Base-by-base conservation (phyloP, 305 asterid species). In the Andrographis paniculata region DNA sequence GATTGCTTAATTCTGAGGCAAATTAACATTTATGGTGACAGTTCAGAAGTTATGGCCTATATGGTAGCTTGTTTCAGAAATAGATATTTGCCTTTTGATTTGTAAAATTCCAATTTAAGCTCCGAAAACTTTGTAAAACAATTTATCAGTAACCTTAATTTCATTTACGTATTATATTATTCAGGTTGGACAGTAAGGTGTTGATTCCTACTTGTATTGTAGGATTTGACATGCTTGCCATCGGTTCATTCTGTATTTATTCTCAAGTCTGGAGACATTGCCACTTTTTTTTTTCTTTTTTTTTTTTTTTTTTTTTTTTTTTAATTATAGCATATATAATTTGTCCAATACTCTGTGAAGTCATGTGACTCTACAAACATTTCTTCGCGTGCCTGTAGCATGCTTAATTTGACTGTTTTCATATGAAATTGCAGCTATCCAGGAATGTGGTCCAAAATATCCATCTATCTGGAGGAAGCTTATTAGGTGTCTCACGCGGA, bases 401-500 rank as follows among this genome's bases (percentile, higher is more conserved):
- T 52, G 52, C 30, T 51, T 54, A 28, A 36, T 53, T 7, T 54
- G 14, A 45, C 48, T 63, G 43, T 42, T 64, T 42, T 49, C 40
- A 44, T 45, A 46, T 66, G 45, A n/a, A n/a, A n/a, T 60, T 22
- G 61, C 72, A 89, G 98, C 65, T 89, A 69, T 80, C 96, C 20
- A 71, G 96, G 74, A 80, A 76, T 64, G 92, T 82, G 59, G 96
- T 91, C 56, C 92, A 91, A 66, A 91, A 91, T 60, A 56, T 91
- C 67, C 98, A 91, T 70, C 94, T 91, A 40, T 91, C 98, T 5
- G 98, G 98, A 42, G 98, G 96, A 66, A 91, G 98, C 70, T 68
- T 91, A 67, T 70, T 91, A 52, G 98, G 98, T 66, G 96, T 91
- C 42, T 91, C 98, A 35, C 98, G 98, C 23, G 98, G 98, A 40